phyloP scores from a whole-genome alignment of 2,329 filamentous ascomycete genomes.

The Diaporthe citriasiana region DNA sequence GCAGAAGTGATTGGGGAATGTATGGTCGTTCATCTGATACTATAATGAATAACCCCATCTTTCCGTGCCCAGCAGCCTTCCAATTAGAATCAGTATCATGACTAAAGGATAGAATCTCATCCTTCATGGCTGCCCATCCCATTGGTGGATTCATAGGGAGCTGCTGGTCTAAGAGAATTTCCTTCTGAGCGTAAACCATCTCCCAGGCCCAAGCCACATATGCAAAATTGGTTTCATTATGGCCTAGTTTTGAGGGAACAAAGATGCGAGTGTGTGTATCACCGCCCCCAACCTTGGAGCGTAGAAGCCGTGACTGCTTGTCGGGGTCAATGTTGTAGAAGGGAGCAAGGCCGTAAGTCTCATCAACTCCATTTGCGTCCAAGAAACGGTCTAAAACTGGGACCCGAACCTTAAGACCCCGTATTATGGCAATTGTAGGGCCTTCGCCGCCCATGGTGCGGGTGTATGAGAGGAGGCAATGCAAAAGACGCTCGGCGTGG shows the following conservation, averaged over 20 bases:
- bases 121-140: conserved; percentile 15
- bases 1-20: not conserved
- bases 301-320: conserved; percentile 16
- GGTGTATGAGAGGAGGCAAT: not conserved
- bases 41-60: not conserved
- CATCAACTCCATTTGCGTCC: conserved; percentile 14
- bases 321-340: conserved; percentile 34
- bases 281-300: conserved; percentile 9
- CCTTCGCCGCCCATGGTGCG: conserved; percentile 7
- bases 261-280: conserved; percentile 29
- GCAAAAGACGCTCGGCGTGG: not conserved
- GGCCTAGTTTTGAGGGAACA: not conserved
- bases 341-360: conserved; percentile 30
- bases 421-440: conserved; percentile 14
- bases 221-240: conserved; percentile 26
- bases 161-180: conserved; percentile 29
- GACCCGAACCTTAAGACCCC: conserved; percentile 28
- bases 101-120: conserved; percentile 25
- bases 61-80: not conserved
- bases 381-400: conserved; percentile 26
- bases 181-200: conserved; percentile 27
- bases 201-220: conserved; percentile 29
- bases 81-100: not conserved
- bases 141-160: conserved; percentile 8
- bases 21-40: not conserved